Evolutionary conservation across 139 green algal species (phyloP).

Genomic region (Picochlorum sp.): DNA sequence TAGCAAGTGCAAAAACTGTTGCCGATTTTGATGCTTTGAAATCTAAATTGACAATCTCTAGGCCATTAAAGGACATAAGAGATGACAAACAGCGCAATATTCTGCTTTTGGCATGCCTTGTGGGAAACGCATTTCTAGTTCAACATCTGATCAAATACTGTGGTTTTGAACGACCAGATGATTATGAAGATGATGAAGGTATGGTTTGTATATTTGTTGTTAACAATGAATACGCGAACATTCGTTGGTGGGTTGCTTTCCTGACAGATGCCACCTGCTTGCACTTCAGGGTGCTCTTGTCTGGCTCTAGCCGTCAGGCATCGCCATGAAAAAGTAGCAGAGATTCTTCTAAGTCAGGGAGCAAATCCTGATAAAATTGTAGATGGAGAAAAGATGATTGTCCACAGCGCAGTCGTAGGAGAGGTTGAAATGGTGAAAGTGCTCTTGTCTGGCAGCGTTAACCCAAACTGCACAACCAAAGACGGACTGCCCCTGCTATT

Average conservation of each 20-base stretch:
- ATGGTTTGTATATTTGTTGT: too few relatives aligned
- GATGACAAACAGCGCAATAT: background rate
- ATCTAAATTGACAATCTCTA: background rate
- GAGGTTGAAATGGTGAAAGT: background rate
- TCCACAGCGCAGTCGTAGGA: background rate
- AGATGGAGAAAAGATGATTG: background rate
- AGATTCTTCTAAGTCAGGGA: background rate
- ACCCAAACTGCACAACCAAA: background rate
- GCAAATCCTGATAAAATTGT: background rate
- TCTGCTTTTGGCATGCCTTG: background rate
- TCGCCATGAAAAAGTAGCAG: background rate
- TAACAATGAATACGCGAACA: too few relatives aligned
- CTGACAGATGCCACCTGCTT: too few relatives aligned
- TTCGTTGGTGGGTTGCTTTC: too few relatives aligned
- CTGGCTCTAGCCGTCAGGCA: background rate
- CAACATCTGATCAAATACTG: background rate
- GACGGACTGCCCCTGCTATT: constrained; percentile 1
- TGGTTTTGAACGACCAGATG: constrained; percentile 2
- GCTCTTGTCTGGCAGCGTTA: background rate
- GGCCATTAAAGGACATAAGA: background rate
- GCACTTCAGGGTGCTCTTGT: background rate
- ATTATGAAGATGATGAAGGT: too few relatives aligned
- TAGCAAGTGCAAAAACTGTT: background rate
- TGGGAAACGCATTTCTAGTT: background rate
- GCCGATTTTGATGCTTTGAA: background rate